Evolutionary conservation across 495 filamentous ascomycete genomes (phyloP), one percentile per base, ranked within the genome.

Genomic region (Penicillium desertorum): DNA sequence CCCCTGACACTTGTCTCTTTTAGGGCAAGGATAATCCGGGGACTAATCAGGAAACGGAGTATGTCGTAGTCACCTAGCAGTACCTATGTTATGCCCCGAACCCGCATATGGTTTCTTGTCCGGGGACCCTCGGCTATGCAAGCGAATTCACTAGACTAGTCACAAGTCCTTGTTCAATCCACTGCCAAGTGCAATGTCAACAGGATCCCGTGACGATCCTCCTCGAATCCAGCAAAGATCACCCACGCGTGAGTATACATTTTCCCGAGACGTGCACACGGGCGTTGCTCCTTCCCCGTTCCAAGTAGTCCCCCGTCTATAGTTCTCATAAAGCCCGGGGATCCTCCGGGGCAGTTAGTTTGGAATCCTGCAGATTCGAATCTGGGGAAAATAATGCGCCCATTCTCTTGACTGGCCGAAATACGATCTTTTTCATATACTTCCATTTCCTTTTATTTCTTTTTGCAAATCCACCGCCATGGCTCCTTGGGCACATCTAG

Each of bases 401-500:
- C 41, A 5, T 45, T 50, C 41, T 32, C 20, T 39, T 44, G 37
- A 45, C 14, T 27, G 22, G 56, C 47, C 4, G 43, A 29, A 50
- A 47, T 59, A 25, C 50, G 11, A 39, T 54, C 45, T 29, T 59
- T 44, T 11, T 23, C n/a, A 39, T 51, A 51, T 29, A 42, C 45
- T 59, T 52, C 29, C 32, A 5, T 25, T 25, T 25, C 23, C 23
- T 25, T 25, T 25, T 1, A 25, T 25, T 25, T 25, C 23, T 6
- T 25, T 25, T 39, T 29, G 57, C 19, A 37, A 43, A 43, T 39
- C 42, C 42, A n/a, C 29, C 53, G 14, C 60, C 57, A 69, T 69
- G 66, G 56, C 66, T 48, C 58, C 54, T 19, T 69, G 61, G 64
- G 59, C 51, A 22, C 45, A 56, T 37, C 43, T 65, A 47, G 64